phyloP scores from a whole-genome alignment of 2,329 filamentous ascomycete genomes.

The Cladosporium cucumerinum region DNA sequence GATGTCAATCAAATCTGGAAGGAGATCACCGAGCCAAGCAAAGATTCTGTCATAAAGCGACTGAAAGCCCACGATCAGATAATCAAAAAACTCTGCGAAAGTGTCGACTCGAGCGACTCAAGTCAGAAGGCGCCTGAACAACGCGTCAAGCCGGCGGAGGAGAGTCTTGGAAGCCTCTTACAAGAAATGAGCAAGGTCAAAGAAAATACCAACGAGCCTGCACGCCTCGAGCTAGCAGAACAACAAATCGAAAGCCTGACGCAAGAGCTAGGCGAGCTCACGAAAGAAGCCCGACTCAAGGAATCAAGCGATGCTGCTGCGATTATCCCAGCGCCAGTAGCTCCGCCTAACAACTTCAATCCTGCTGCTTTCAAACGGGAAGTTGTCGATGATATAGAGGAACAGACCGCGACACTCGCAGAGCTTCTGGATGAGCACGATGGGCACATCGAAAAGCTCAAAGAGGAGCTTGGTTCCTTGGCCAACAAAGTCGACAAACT shows the following conservation, averaged over 20 bases:
- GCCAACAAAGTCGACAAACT: no score
- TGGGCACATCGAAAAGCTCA: neutral
- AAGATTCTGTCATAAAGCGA: neutral
- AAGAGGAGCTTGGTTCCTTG: neutral
- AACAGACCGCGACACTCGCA: neutral
- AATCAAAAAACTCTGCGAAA: no score
- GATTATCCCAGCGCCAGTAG: neutral
- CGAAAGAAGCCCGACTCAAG: neutral
- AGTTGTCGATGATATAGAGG: neutral
- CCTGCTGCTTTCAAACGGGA: neutral
- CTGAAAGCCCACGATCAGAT: neutral
- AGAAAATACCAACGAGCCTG: neutral
- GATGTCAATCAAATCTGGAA: neutral
- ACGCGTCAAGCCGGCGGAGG: neutral
- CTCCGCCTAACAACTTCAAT: neutral
- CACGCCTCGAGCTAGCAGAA: neutral
- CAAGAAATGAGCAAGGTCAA: neutral
- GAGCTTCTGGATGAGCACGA: neutral
- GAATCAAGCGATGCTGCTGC: neutral
- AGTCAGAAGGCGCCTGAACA: no score
- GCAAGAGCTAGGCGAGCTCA: neutral
- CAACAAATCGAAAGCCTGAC: neutral
- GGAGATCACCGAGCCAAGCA: neutral
- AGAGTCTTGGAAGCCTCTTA: neutral
- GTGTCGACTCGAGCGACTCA: no score